These are phyloP conservation scores for Tuber brumale DNA, from an alignment of 495 filamentous ascomycete species.

Conservation along the genomic window DNA sequence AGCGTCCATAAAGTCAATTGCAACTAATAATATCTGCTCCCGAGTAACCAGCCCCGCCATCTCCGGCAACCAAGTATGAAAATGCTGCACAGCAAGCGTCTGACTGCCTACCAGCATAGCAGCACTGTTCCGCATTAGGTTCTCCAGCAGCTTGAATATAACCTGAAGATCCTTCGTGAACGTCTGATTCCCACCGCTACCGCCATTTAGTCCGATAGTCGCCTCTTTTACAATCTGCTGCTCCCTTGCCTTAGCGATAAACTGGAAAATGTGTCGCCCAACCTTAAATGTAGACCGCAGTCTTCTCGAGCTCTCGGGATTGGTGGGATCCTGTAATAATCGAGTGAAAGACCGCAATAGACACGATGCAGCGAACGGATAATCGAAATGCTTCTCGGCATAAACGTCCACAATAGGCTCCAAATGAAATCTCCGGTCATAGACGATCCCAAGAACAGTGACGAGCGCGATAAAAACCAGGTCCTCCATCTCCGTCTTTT, in stretches of 20 bases:
- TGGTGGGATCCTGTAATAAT: conserved; percentile 68
- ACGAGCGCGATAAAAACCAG: conserved; percentile 85
- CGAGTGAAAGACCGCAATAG: conserved; percentile 79
- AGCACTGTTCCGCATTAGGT: conserved; percentile 76
- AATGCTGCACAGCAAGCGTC: conserved; percentile 91
- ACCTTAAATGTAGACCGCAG: conserved; percentile 93
- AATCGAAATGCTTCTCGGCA: conserved; percentile 82
- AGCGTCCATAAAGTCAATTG: conserved; percentile 87
- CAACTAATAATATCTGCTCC: conserved; percentile 83
- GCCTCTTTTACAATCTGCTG: conserved; percentile 85
- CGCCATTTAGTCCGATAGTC: conserved; percentile 77
- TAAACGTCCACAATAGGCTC: conserved; percentile 85
- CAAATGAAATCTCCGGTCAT: conserved; percentile 89
- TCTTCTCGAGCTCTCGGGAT: conserved; percentile 71
- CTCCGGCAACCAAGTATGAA: conserved; percentile 92
- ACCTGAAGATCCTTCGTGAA: conserved; percentile 77
- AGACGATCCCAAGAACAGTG: conserved; percentile 81
- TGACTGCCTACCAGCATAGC: conserved; percentile 86
- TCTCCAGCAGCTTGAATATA: conserved; percentile 84
- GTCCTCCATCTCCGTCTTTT: conserved; percentile 86
- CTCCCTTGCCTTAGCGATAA: conserved; percentile 82
- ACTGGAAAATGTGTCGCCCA: conserved; percentile 82
- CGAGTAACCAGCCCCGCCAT: conserved; percentile 66
- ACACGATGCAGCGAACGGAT: conserved; percentile 88
- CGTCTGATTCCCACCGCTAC: conserved; percentile 44